Percentiles rank a stretch among this genome's conserved stretches.
Conservation (phyloP, 441 rosid genomes). For the Gossypium trilobum region DNA sequence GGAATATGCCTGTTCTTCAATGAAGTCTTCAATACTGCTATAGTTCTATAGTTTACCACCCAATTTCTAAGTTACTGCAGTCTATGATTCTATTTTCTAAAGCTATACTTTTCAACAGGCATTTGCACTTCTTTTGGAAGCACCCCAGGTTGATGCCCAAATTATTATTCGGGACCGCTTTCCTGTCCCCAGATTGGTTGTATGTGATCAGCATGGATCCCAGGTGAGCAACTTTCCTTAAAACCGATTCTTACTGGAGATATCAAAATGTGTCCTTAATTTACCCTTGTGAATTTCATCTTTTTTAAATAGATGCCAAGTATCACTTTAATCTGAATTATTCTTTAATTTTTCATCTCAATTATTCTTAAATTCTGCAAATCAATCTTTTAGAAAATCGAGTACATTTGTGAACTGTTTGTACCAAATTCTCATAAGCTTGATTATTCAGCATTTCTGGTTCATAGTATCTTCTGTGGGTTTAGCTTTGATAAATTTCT, state of each 20-base stretch:
- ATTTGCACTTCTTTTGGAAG: slow-evolving; percentile 82
- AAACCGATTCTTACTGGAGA: not conserved
- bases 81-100: not conserved
- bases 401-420: not conserved
- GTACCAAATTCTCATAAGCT: not conserved
- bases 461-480: not conserved
- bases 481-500: not conserved
- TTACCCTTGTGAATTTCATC: not conserved
- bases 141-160: slow-evolving; percentile 74
- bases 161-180: slow-evolving; percentile 70
- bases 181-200: slow-evolving; percentile 95
- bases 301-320: not conserved
- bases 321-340: not conserved
- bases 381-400: not conserved
- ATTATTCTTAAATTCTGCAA: slow-evolving; percentile 1
- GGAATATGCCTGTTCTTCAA: not conserved
- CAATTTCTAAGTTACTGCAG: not conserved
- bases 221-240: slow-evolving; percentile 47
- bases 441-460: not conserved
- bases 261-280: not conserved
- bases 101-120: slow-evolving; percentile 38
- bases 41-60: not conserved
- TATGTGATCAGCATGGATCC: slow-evolving; percentile 99
- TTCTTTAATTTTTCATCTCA: not conserved
- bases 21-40: not conserved